Conservation (phyloP, 345 rosid species). For the Cardiospermum halicacabum region DNA sequence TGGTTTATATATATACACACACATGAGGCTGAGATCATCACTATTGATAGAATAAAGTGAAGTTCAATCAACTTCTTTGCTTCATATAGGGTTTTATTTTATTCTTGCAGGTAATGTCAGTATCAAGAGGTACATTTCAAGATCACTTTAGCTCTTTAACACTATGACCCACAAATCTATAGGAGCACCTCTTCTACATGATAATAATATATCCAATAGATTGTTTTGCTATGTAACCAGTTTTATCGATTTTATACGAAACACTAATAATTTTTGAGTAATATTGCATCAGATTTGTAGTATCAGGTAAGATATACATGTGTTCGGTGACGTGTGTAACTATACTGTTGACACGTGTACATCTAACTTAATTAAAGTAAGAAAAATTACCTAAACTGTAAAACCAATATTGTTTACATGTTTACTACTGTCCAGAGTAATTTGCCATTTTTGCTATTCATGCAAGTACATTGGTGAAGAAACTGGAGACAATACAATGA, state of each 20-base stretch:
- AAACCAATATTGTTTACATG: too few species aligned
- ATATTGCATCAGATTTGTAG: too few species aligned
- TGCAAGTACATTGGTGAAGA: neutral
- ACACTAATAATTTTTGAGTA: too few species aligned
- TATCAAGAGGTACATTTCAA: neutral
- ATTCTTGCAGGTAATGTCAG: neutral
- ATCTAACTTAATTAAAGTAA: too few species aligned
- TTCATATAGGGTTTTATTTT: slow-evolving; percentile 50
- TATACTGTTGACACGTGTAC: neutral
- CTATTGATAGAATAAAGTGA: slow-evolving; percentile 31
- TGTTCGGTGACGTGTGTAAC: too few species aligned
- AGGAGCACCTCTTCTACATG: neutral
- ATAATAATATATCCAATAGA: neutral
- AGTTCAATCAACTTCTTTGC: slow-evolving; percentile 72
- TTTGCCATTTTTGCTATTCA: neutral
- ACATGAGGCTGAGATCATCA: too few species aligned
- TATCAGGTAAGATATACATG: too few species aligned
- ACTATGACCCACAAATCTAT: slow-evolving; percentile 14
- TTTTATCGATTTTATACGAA: too few species aligned
- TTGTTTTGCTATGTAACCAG: too few species aligned
- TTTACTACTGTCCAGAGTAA: too few species aligned
- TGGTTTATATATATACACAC: slow-evolving; percentile 22
- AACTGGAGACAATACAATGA: neutral
- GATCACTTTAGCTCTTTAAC: slow-evolving; percentile 3
- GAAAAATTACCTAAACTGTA: too few species aligned